These are phyloP conservation scores for Copromyces sp. DNA, from an alignment of 495 filamentous ascomycete genomes.

Conservation along the genomic window DNA sequence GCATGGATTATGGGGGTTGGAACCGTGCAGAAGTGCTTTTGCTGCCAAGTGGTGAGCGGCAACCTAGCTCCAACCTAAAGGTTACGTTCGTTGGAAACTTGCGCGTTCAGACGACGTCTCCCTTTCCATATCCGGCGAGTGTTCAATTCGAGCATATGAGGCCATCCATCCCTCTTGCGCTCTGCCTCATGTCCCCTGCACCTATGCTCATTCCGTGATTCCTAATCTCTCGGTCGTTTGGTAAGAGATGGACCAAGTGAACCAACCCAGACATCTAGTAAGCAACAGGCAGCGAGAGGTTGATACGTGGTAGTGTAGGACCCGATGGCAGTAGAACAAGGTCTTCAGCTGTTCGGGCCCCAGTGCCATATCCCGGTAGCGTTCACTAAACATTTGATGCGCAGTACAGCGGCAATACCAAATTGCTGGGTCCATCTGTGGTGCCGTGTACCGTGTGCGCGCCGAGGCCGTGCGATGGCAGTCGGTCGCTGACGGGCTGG, in stretches of 20 bases:
- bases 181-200: background rate
- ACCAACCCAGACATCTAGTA: background rate
- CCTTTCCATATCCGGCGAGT: background rate
- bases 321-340: background rate
- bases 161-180: background rate
- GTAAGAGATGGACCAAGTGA: background rate
- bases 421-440: background rate
- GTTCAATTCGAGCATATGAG: background rate
- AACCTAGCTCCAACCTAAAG: background rate
- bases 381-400: background rate
- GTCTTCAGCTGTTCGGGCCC: background rate
- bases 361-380: background rate
- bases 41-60: background rate
- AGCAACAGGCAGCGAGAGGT: background rate
- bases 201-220: background rate
- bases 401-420: background rate
- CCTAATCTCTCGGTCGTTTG: background rate
- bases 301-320: background rate
- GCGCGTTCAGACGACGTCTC: background rate
- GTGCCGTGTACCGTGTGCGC: background rate
- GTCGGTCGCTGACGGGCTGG: background rate
- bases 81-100: background rate
- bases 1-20: background rate
- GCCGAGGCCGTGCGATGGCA: background rate
- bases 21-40: background rate